These are phyloP conservation scores for Hymenoscyphus salicellus DNA, from an alignment of 2,329 filamentous ascomycete genomes.

Conservation along the genomic window DNA sequence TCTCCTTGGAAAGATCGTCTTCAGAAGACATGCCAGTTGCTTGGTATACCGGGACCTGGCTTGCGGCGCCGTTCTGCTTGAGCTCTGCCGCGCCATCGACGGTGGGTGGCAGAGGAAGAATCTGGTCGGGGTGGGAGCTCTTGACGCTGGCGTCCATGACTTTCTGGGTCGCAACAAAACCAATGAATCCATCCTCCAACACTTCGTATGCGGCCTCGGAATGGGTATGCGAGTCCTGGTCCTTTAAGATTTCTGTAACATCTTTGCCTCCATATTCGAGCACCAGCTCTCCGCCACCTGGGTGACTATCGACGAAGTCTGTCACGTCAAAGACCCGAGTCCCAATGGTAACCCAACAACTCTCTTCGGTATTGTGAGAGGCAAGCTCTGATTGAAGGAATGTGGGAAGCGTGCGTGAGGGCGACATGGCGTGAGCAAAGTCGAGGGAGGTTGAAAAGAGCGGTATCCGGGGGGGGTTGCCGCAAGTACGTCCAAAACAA, in stretches of 20 bases:
- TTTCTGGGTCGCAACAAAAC: slow-evolving; percentile 66
- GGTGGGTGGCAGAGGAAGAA: slow-evolving; percentile 52
- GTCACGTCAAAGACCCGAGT: slow-evolving; percentile 94
- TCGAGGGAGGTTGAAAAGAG: neutral
- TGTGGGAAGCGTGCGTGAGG: slow-evolving; percentile 76
- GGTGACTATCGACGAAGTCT: slow-evolving; percentile 84
- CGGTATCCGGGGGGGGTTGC: neutral
- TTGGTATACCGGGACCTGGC: slow-evolving; percentile 46
- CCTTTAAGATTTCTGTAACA: slow-evolving; percentile 75
- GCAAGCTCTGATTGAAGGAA: slow-evolving; percentile 78
- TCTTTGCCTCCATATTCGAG: slow-evolving; percentile 89
- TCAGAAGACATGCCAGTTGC: slow-evolving; percentile 83
- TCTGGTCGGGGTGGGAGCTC: slow-evolving; percentile 38
- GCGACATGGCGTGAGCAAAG: slow-evolving; percentile 54
- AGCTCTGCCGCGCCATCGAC: slow-evolving; percentile 48
- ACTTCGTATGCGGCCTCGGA: slow-evolving; percentile 95
- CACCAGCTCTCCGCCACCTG: slow-evolving; percentile 83
- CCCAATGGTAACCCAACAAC: slow-evolving; percentile 90
- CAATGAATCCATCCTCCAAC: slow-evolving; percentile 80
- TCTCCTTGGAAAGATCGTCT: slow-evolving; percentile 83
- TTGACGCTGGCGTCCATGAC: slow-evolving; percentile 38
- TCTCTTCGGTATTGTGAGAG: slow-evolving; percentile 73
- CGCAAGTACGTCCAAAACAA: neutral
- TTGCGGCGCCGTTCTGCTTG: slow-evolving; percentile 36
- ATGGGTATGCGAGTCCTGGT: slow-evolving; percentile 78